Base-by-base conservation (phyloP, 345 rosid species). In the Capsella bursapastoris region DNA sequence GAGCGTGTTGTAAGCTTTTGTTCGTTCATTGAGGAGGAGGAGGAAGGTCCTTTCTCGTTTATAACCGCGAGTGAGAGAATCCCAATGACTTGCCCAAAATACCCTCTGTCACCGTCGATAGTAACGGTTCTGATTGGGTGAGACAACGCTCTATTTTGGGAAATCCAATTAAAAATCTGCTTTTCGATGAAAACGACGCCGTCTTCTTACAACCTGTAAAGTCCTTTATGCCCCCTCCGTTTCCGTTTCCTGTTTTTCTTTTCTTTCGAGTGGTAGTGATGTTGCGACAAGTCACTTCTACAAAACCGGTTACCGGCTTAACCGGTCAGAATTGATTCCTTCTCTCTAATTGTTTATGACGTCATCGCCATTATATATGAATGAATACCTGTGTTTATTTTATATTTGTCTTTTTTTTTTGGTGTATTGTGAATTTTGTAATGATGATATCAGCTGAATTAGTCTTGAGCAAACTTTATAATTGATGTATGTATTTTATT, bases 91-190 rank as follows among this genome's bases (percentile, higher is more conserved):
- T 78, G 3, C 73, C 77, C 0, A 58, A 78, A 65, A 43, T 66
- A 18, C 73, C 81, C 77, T 78, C 67, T 57, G 57, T 43, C 72
- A 8, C 57, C 22, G 44, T 29, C 49, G 6, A 11, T 41, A 0
- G 50, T 57, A 77, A 77, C 76, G 76, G 72, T 49, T 77, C 53
- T 77, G 57, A 77, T 66, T 77, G 81, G 77, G 51, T 63, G 77
- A 52, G 57, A 65, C 64, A 71, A 16, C 13, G 72, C 72, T 71
- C 81, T 77, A 77, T 71, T 77, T 77, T 71, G 57, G 81, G 81
- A 57, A 77, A 66, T 77, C 5, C 2, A 57, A 1, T 37, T 22
- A 8, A 52, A 40, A 12, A 9, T 22, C 3, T 71, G 68, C 80
- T 77, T 77, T 77, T 65, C 49, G 55, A 40, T 5, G 81, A 77